phyloP scores from a whole-genome alignment of 2,329 filamentous ascomycete species.

The Bimuria novae-zelandiae region DNA sequence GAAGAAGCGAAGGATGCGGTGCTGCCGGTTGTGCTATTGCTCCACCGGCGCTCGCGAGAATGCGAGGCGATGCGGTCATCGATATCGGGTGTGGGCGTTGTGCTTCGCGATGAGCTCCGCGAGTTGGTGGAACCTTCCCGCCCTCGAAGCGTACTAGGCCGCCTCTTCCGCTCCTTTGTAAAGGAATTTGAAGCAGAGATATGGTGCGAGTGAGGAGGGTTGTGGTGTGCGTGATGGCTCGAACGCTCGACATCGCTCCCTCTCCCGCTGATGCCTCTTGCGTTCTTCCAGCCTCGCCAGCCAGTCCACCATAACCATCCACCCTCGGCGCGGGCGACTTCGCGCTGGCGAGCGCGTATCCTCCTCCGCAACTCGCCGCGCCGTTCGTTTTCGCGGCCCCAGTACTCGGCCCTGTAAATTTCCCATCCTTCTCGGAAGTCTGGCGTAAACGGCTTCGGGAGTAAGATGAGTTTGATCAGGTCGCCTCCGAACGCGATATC shows the following conservation, averaged over 20 bases:
- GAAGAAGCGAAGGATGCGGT: conserved; percentile 31
- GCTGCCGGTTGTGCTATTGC: conserved; percentile 38
- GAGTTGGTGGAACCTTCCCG: conserved; percentile 35
- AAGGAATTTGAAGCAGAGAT: conserved; percentile 17
- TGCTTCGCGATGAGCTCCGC: conserved; percentile 37
- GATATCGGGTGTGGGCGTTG: conserved; percentile 38
- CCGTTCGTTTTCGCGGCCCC: conserved; percentile 94
- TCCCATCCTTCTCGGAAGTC: conserved; percentile 98
- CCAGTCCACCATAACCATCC: conserved; percentile 88
- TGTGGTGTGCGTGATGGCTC: conserved; percentile 20
- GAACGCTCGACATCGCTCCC: conserved; percentile 36
- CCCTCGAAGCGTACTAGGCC: conserved; percentile 35
- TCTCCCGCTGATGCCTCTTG: conserved; percentile 32
- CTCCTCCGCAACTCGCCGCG: conserved; percentile 73
- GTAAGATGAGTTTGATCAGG: conserved; percentile 84
- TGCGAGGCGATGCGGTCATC: conserved; percentile 28
- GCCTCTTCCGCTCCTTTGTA: conserved; percentile 30
- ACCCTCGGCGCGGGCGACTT: conserved; percentile 69
- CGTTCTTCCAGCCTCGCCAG: conserved; percentile 60
- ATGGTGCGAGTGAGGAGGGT: conserved; percentile 17
- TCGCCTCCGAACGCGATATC: conserved; percentile 89
- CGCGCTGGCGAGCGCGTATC: conserved; percentile 69
- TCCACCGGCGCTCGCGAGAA: conserved; percentile 36
- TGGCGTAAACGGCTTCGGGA: conserved; percentile 93
- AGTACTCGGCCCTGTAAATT: conserved; percentile 89